Evolutionary conservation across 2,329 filamentous ascomycete genomes (phyloP).

Genomic region (Chaetothyriales sp.): DNA sequence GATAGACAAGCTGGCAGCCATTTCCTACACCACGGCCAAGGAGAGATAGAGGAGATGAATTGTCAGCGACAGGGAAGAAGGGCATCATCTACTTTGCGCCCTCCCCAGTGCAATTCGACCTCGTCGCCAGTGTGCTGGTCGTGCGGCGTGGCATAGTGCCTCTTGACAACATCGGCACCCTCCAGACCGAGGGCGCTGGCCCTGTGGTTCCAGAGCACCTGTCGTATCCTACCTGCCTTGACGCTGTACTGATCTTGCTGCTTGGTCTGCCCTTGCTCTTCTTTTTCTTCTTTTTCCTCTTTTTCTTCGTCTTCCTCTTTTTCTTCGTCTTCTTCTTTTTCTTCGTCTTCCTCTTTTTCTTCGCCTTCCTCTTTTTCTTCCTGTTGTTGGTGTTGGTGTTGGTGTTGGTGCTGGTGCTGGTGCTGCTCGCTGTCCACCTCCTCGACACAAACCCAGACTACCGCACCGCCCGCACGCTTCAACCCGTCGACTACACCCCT

Average conservation of each 20-base stretch:
- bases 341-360: neutral
- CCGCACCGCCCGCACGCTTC: constrained; percentile 50
- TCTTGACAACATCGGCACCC: constrained; percentile 26
- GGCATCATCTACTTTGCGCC: neutral
- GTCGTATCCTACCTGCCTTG: constrained; percentile 20
- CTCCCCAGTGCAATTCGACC: neutral
- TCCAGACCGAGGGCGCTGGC: constrained; percentile 27
- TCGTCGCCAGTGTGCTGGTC: neutral
- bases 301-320: constrained; percentile 1
- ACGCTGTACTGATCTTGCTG: neutral
- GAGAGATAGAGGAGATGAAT: neutral
- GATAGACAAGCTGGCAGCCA: too few species aligned
- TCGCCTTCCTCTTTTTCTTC: neutral
- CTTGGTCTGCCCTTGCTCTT: neutral
- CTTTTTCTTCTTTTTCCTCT: neutral
- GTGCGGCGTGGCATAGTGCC: constrained; percentile 1
- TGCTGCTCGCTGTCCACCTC: constrained; percentile 16
- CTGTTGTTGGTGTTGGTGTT: neutral
- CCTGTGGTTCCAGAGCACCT: constrained; percentile 33
- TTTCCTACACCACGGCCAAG: neutral
- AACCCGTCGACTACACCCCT: constrained; percentile 65
- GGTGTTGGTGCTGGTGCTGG: too few species aligned
- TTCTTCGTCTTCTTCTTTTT: neutral
- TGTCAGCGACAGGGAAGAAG: neutral
- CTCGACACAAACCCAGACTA: constrained; percentile 46